Evolutionary conservation across 352 stramenopile species (phyloP), one percentile per base, ranked within the genome.

Genomic region (Phytophthora fragariae): DNA sequence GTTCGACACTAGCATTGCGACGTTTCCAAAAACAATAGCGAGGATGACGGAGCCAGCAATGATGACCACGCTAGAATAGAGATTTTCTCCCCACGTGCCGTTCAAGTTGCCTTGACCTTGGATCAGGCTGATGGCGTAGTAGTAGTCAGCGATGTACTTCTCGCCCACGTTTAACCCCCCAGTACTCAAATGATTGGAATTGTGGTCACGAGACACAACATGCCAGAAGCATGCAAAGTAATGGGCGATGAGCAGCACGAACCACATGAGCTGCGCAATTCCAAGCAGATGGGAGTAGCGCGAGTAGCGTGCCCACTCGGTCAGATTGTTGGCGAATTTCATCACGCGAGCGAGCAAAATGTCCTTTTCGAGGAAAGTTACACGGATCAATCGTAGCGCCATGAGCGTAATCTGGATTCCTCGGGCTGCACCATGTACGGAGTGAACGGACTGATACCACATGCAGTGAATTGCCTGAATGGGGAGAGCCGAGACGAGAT

Each of bases 1-100:
- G 46, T 86, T 92, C 6, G 76, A 73, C 2, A 93, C 81, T 5
- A 85, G 76, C 47, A 92, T 81, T 0, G 73, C 77, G 9, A 93
- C 84, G 52, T 90, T 49, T 14, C 82, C 84, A 29, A 91, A 92
- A 3, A 92, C 68, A 12, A 90, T 80, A 3, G 83, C 84, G 1
- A 93, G 58, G 0, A 84, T 31, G 33, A 91, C 59, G 0, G 84
- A 84, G 5, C 86, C 83, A 0, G 80, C 3, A 3, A 92, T 69
- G n/a, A 88, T 70, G 9, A 68, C 67, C 21, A 88, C 44, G 0
- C 66, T 70, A 0, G 68, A 75, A 50, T 85, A 89, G 1, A 85
- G 10, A 47, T 75, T 75, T 37, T 91, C 77, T 0, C 21, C 17
- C 14, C 64, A 35, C 0, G 61, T 76, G 1, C 61, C 68, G 0